A percentile compares a stretch with the other conserved stretches of the same genome.
Conservation (phyloP, 768 basidiomycete species). For the Suillus tomentosus region DNA sequence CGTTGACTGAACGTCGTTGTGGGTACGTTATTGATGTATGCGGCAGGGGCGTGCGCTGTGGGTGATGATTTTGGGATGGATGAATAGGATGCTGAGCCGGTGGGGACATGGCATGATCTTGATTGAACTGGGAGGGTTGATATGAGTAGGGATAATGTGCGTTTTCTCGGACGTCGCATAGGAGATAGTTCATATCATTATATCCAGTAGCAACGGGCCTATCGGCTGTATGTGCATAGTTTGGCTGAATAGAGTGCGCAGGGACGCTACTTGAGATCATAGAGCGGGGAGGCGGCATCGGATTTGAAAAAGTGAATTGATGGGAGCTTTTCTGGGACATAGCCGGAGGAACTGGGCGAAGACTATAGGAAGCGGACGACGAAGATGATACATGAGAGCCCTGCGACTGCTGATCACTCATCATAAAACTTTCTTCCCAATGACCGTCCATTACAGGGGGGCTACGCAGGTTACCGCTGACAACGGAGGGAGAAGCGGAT, state of each 20-base stretch:
- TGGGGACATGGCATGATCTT: conserved; percentile 42
- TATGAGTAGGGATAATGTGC: conserved; percentile 56
- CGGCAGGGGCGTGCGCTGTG: conserved; percentile 41
- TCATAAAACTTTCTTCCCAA: conserved; percentile 61
- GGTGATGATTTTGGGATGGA: conserved; percentile 33
- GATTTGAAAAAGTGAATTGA: conserved; percentile 43
- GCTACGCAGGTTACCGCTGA: conserved; percentile 33
- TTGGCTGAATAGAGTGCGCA: conserved; percentile 36
- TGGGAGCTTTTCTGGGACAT: conserved; percentile 48
- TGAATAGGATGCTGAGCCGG: conserved; percentile 44
- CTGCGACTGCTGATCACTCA: conserved; percentile 45
- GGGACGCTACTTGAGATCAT: conserved; percentile 46
- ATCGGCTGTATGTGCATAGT: conserved; percentile 52
- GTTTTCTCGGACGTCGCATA: conserved; percentile 49
- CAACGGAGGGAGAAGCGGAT: conserved; percentile 36
- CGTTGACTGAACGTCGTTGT: conserved; percentile 59
- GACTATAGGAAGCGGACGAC: conserved; percentile 47
- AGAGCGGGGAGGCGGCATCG: conserved; percentile 43
- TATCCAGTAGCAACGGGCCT: conserved; percentile 51
- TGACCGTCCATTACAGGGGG: conserved; percentile 51
- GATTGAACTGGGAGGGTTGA: conserved; percentile 45
- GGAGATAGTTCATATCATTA: conserved; percentile 46
- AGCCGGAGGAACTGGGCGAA: conserved; percentile 45
- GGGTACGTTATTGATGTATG: conserved; percentile 51
- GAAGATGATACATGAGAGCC: conserved; percentile 39